Evolutionary conservation across 805 yeast species (phyloP).

Genomic region (Yamadazyma kitorensis): DNA sequence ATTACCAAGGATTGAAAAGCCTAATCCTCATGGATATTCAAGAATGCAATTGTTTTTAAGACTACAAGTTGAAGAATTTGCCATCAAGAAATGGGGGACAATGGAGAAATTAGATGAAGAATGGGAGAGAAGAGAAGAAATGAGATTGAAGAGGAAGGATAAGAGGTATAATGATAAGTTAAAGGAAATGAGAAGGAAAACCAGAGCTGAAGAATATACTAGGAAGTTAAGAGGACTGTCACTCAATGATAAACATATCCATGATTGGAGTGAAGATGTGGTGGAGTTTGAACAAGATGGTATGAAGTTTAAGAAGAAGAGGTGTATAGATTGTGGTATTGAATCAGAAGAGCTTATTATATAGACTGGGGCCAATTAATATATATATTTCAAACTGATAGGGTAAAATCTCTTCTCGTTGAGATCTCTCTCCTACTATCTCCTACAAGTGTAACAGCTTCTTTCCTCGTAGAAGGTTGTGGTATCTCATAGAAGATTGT

Average conservation of each 20-base stretch:
- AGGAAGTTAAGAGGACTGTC: conserved; percentile 57
- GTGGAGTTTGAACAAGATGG: conserved; percentile 13
- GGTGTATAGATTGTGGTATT: conserved; percentile 80
- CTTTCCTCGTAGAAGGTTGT: neutral
- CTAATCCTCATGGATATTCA: conserved; percentile 92
- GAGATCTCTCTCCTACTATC: neutral
- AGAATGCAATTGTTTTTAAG: conserved; percentile 91
- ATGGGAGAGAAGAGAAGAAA: conserved; percentile 79
- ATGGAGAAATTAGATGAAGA: conserved; percentile 87
- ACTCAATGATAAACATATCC: conserved; percentile 63
- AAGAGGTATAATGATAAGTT: conserved; percentile 74
- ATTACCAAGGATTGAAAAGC: conserved; percentile 77
- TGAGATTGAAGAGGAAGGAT: conserved; percentile 70
- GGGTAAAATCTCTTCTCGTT: neutral
- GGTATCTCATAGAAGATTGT: too few relatives aligned
- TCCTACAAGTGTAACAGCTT: neutral
- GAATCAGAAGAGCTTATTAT: conserved; percentile 69
- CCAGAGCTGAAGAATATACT: conserved; percentile 89
- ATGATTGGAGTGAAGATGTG: conserved; percentile 67
- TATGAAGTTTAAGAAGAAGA: conserved; percentile 43
- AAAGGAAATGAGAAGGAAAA: conserved; percentile 82
- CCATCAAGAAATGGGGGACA: conserved; percentile 94
- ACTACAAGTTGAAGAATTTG: conserved; percentile 89
- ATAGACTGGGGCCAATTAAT: neutral
- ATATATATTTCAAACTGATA: neutral